Percentiles rank a stretch among this genome's conserved stretches.
phyloP scores from a whole-genome alignment of 2,329 filamentous ascomycete genomes.

The Cadophora sp. region DNA sequence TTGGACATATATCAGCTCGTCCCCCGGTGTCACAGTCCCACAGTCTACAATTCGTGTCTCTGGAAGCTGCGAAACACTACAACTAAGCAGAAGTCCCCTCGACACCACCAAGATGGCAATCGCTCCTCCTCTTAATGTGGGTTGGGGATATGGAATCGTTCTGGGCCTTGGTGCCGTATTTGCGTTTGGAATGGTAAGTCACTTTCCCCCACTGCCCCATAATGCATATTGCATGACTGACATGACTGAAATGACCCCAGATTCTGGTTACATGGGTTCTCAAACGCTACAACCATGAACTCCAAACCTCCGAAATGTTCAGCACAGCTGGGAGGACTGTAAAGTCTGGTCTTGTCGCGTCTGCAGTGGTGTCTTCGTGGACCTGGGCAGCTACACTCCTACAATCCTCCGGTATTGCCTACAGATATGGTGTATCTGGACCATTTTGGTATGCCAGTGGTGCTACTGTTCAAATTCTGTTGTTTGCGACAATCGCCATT shows the following conservation, averaged over 20 bases:
- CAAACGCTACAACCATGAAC: slow-evolving; percentile 66
- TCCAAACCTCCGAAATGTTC: slow-evolving; percentile 94
- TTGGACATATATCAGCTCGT: slow-evolving; percentile 17
- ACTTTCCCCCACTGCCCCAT: not conserved
- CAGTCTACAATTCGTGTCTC: slow-evolving; percentile 16
- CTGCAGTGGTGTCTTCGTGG: slow-evolving; percentile 92
- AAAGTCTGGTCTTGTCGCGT: slow-evolving; percentile 86
- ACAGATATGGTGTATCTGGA: slow-evolving; percentile 74
- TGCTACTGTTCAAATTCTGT: slow-evolving; percentile 85
- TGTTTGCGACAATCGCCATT: slow-evolving; percentile 91
- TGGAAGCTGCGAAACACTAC: not conserved
- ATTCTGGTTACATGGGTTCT: slow-evolving; percentile 45
- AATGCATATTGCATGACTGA: no score
- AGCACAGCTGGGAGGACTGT: slow-evolving; percentile 86
- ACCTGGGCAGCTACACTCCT: slow-evolving; percentile 89
- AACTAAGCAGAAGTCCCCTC: slow-evolving; percentile 16
- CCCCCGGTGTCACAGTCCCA: slow-evolving; percentile 15
- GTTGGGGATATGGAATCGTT: slow-evolving; percentile 69
- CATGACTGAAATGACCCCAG: slow-evolving; percentile 28
- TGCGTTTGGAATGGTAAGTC: slow-evolving; percentile 65
- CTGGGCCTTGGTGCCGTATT: slow-evolving; percentile 66
- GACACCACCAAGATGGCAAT: slow-evolving; percentile 41
- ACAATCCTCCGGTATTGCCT: slow-evolving; percentile 82
- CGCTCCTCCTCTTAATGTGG: slow-evolving; percentile 45
- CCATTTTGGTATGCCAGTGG: slow-evolving; percentile 72